Percentiles rank a stretch among this genome's conserved stretches.
These are phyloP conservation scores for Eucalyptus decipiens DNA, from an alignment of 345 rosid genomes.

Conservation along the genomic window DNA sequence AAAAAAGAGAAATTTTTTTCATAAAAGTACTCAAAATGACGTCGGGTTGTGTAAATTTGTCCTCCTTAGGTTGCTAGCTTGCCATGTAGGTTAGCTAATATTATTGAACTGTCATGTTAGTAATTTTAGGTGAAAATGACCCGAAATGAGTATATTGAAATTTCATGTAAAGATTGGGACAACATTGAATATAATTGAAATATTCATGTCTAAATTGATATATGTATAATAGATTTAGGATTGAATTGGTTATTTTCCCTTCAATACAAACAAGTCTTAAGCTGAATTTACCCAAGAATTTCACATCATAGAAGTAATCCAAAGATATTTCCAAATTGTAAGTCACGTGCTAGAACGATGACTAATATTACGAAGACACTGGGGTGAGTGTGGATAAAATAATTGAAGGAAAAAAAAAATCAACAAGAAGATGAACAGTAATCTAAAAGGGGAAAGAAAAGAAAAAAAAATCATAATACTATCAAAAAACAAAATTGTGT, in stretches of 20 bases:
- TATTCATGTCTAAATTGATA: neutral
- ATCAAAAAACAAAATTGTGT: neutral
- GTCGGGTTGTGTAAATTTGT: neutral
- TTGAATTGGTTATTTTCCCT: neutral
- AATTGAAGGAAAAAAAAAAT: neutral
- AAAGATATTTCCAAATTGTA: neutral
- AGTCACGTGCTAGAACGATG: neutral
- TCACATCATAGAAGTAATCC: neutral
- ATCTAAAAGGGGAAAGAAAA: neutral
- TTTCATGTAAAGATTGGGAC: neutral
- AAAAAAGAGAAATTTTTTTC: neutral
- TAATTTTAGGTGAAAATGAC: neutral
- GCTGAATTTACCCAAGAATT: neutral
- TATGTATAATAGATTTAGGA: neutral
- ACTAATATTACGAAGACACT: neutral
- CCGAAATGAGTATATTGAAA: accelerated
- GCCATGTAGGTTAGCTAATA: neutral
- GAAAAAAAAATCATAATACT: neutral
- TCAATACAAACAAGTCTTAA: neutral
- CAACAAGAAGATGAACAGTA: neutral
- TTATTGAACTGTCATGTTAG: neutral
- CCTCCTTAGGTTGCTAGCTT: neutral
- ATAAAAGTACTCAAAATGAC: neutral
- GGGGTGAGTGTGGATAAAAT: neutral
- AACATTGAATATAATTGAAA: neutral